These are phyloP conservation scores for Penicillium sp. DNA, from an alignment of 2,329 filamentous ascomycete genomes.

Conservation along the genomic window DNA sequence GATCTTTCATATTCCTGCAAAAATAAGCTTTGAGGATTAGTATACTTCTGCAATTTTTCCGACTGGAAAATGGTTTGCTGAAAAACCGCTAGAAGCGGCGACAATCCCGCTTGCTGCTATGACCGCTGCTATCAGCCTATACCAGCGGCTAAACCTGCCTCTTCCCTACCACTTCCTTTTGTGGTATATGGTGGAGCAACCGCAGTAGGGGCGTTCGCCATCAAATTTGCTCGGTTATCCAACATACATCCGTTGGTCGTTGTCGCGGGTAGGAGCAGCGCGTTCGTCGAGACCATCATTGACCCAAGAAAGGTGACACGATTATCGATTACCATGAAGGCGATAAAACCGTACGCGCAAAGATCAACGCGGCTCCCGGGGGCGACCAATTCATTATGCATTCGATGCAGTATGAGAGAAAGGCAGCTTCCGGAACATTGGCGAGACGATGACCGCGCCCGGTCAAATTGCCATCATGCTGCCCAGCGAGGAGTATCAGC, in stretches of 20 bases:
- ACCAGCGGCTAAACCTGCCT: conserved; percentile 6
- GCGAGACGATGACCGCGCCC: neutral
- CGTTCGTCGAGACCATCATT: conserved; percentile 6
- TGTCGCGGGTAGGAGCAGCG: neutral
- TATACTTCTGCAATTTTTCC: neutral
- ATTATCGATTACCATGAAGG: conserved; percentile 5
- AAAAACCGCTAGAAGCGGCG: conserved; percentile 7
- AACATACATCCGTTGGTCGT: conserved; percentile 7
- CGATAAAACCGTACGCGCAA: neutral
- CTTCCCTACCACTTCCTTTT: conserved; percentile 9
- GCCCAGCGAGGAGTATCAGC: conserved; percentile 12
- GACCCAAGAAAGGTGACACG: conserved; percentile 4
- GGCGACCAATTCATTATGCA: neutral
- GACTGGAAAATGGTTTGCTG: neutral
- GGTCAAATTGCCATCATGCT: neutral
- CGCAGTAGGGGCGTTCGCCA: conserved; percentile 12
- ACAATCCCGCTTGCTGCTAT: conserved; percentile 17
- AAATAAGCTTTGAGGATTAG: conserved; percentile 6
- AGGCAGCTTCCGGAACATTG: neutral
- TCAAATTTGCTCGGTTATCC: conserved; percentile 10
- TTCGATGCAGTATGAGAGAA: conserved; percentile 3
- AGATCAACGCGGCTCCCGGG: neutral
- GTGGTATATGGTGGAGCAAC: conserved; percentile 13
- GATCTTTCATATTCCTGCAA: conserved; percentile 43
- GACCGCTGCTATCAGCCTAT: conserved; percentile 12